Conservation (phyloP, 2,329 filamentous ascomycete genomes). For the Paecilomyces variotii region DNA sequence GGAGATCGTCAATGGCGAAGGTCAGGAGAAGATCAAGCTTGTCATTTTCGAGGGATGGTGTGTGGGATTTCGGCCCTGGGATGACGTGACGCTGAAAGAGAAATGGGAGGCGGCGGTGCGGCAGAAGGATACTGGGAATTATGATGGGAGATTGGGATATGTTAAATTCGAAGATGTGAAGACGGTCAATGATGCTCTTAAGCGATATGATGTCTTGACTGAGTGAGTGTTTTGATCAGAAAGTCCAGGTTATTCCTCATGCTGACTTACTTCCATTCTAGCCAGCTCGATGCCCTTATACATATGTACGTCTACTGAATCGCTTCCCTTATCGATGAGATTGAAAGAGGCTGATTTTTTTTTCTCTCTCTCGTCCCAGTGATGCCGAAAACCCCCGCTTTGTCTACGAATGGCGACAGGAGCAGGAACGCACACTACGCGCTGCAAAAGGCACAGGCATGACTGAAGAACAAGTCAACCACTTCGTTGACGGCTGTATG, state of each 20-base stretch:
- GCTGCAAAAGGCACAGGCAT: conserved; percentile 64
- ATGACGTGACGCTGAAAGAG: conserved; percentile 46
- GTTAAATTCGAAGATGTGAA: conserved; percentile 49
- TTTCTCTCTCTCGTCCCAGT: conserved; percentile 16
- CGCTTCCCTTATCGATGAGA: neutral
- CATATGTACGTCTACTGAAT: conserved; percentile 44
- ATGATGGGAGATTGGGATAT: conserved; percentile 45
- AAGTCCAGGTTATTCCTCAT: neutral
- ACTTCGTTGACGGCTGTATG: conserved; percentile 63
- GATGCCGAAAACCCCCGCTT: conserved; percentile 65
- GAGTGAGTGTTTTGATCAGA: conserved; percentile 27
- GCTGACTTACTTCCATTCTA: conserved; percentile 11
- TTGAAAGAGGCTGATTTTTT: neutral
- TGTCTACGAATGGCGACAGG: conserved; percentile 75
- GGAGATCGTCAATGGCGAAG: conserved; percentile 42
- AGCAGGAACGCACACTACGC: conserved; percentile 70
- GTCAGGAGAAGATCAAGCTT: conserved; percentile 42
- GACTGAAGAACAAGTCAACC: conserved; percentile 68
- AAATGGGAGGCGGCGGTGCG: conserved; percentile 44
- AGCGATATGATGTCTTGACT: conserved; percentile 52
- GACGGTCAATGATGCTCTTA: conserved; percentile 53
- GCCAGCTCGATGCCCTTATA: conserved; percentile 54
- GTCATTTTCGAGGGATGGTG: conserved; percentile 89
- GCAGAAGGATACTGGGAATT: conserved; percentile 41
- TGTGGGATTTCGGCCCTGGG: conserved; percentile 67